Base-by-base conservation (phyloP, 2,329 filamentous ascomycete genomes). In the Diaporthe sp. region DNA sequence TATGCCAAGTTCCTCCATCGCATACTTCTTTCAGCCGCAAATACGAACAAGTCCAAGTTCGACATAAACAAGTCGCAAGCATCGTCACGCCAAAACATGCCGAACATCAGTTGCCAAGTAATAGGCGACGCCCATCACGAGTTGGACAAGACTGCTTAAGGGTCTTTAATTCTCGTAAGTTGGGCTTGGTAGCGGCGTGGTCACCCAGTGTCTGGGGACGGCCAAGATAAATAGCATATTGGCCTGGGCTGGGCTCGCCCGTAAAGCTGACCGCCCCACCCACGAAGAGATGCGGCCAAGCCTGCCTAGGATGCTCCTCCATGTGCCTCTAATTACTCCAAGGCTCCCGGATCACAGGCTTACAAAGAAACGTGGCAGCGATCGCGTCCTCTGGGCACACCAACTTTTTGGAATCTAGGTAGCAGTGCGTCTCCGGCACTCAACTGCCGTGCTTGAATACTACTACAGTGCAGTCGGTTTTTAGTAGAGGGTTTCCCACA, bases 181-280 rank as follows among this genome's bases (percentile, higher is more conserved):
- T 12, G 44, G 63, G 39, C 63, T 67, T 67, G 63, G 63, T 37
- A 51, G 28, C 12, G 20, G 63, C 20, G 28, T 51, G 3, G 44
- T 51, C 31, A 10, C 31, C 63, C 63, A 51, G 44, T 67, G 12
- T 51, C 44, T 22, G 28, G 44, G 63, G 12, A 51, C 31, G 44
- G 63, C 63, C 63, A 67, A 67, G 63, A 67, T 67, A 51, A 67
- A 51, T 67, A 67, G 63, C 28, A 67, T 37, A 47, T 20, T 67
- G 31, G 44, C 39, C 44, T 37, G 8, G 15, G 15, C 63, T 67
- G 63, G 63, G 63, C 63, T 67, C 13, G 44, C 63, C 44, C 63
- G 63, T 51, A 51, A 67, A 51, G 44, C 63, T 51, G 63, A 51
- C 63, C 22, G 44, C 44, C 44, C 63, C 63, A 67, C 63, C 63